Conservation (phyloP, 75 land plant species). For the Pinus tabuliformis region DNA sequence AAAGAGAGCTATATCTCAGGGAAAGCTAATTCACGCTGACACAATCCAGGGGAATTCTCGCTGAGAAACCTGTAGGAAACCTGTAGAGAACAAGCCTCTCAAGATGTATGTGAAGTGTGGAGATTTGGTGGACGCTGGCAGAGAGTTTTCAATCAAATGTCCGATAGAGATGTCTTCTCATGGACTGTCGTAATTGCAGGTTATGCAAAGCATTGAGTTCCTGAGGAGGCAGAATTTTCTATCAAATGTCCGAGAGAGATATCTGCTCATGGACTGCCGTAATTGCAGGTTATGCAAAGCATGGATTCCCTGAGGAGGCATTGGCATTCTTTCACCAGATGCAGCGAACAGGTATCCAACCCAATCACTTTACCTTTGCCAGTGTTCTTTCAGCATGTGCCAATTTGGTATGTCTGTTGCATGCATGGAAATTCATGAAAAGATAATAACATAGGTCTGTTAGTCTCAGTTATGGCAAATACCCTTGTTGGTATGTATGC, state of each 20-base stretch:
- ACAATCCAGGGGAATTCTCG: background rate
- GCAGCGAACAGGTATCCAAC: slow-evolving; percentile 12
- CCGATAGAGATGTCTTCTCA: slow-evolving; percentile 38
- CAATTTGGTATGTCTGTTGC: slow-evolving; percentile 40
- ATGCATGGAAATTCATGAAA: slow-evolving; percentile 50
- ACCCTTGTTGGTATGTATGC: slow-evolving; percentile 69
- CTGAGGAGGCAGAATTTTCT: slow-evolving; percentile 14
- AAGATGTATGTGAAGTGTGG: slow-evolving; percentile 59
- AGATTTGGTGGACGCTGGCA: slow-evolving; percentile 22
- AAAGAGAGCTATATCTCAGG: background rate
- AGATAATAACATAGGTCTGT: too few relatives aligned
- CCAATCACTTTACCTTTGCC: slow-evolving; percentile 64
- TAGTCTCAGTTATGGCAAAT: slow-evolving; percentile 20
- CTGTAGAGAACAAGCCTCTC: slow-evolving; percentile 20
- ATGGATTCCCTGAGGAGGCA: slow-evolving; percentile 40
- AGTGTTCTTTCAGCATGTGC: slow-evolving; percentile 71
- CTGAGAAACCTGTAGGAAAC: slow-evolving; percentile 1
- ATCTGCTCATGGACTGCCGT: slow-evolving; percentile 65
- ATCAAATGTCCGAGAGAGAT: slow-evolving; percentile 22
- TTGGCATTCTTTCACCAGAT: slow-evolving; percentile 37
- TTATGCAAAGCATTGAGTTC: slow-evolving; percentile 42
- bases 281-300: slow-evolving; percentile 62
- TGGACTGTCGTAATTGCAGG: slow-evolving; percentile 78
- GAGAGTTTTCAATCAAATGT: slow-evolving; percentile 31
- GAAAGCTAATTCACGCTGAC: background rate